Evolutionary conservation across 495 filamentous ascomycete genomes (phyloP), one percentile per base, ranked within the genome.

Genomic region (Filosporella fistucella): DNA sequence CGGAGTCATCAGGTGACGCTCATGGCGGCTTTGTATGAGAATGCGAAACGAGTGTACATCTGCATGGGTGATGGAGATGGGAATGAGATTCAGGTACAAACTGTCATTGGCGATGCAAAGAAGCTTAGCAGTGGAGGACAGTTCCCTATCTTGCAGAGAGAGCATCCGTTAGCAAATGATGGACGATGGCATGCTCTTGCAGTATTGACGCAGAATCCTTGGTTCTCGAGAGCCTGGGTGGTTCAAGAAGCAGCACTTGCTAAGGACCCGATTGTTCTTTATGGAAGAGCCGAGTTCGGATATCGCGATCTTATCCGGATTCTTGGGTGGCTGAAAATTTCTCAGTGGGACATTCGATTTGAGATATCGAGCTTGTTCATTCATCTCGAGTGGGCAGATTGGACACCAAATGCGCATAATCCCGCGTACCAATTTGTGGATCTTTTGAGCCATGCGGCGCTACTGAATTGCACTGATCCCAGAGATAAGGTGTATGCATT

Each of bases 21-120:
- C 13, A 71, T 70, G 68, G 46, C 44, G 8, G 41, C 41, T 10
- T 67, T 71, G 45, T 71, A 64, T 54, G 45, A 41, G 9, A 47
- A 58, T 23, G 61, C 66, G 17, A 44, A 38, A 1, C 20, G 37
- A 14, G 56, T 64, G 6, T 46, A 64, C 33, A 42, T 63, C 4
- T 68, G 66, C 59, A 58, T 70, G 34, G 68, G 67, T 5, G 46
- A 44, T 2, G 16, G 35, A 28, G 51, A 58, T 23, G 28, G 40
- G 30, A 44, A 24, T 23, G 17, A 9, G 7, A 33, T 45, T 23
- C 42, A 45, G 8, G 42, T 45, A 12, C 42, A 45, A 14, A 35
- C 42, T 33, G 29, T 45, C 20, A 34, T 45, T 18, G 13, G 35
- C 14, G 28, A 45, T 25, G 42, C 29, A 30, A 45, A 23, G 23